Evolutionary conservation across 1,284 basidiomycete species (phyloP).

Genomic region (Pisolithus thermaeus): DNA sequence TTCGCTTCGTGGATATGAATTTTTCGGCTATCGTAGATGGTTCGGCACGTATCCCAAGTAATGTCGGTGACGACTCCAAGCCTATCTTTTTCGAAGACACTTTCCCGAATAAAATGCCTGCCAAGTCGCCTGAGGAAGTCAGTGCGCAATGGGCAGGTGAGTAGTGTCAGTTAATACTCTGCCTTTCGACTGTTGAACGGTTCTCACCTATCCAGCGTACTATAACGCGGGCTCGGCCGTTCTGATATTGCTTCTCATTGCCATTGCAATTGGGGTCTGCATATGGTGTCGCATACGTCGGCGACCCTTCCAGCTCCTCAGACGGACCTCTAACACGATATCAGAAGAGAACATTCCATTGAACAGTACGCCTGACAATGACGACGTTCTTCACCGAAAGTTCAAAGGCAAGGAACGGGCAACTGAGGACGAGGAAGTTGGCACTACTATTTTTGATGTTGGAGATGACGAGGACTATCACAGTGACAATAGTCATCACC

Average conservation of each 20-base stretch:
- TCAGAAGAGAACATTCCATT: conserved; percentile 53
- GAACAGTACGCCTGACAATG: conserved; percentile 27
- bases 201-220: conserved; percentile 49
- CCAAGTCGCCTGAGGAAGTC: conserved; percentile 57
- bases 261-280: conserved; percentile 61
- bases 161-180: conserved; percentile 11
- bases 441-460: conserved; percentile 39
- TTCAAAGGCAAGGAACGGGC: conserved; percentile 41
- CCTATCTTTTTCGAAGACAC: conserved; percentile 46
- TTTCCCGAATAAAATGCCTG: conserved; percentile 30
- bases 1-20: conserved; percentile 90
- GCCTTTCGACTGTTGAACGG: neutral
- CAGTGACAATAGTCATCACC: conserved; percentile 3
- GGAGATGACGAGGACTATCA: conserved; percentile 39
- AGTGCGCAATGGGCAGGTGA: conserved; percentile 83
- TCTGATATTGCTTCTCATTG: conserved; percentile 73
- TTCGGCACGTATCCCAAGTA: conserved; percentile 69
- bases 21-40: conserved; percentile 75
- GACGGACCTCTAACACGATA: conserved; percentile 10
- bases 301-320: conserved; percentile 38
- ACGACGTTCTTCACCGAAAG: conserved; percentile 25
- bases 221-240: conserved; percentile 90
- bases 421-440: conserved; percentile 17
- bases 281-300: conserved; percentile 63
- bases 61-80: conserved; percentile 64